Evolutionary conservation across 1,139 yeast species (phyloP), one percentile per base, ranked within the genome.

Genomic region (Lodderomyces oxycetoniae): DNA sequence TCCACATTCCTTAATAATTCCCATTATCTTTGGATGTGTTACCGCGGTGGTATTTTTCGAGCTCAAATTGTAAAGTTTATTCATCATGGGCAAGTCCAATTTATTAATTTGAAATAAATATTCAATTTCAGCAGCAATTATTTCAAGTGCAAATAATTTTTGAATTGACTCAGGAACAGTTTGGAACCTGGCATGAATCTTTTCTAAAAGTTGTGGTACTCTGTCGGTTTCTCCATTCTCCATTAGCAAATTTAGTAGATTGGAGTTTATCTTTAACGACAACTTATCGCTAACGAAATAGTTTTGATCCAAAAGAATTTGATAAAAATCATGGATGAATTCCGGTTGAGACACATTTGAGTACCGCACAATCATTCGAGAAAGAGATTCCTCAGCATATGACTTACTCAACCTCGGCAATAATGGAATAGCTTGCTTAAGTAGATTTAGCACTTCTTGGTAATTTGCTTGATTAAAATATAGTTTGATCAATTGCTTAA

Each of bases 21-120:
- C 95, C 49, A 79, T 63, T 26, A 81, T 77, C 32, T 73, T 62
- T 0, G 94, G 89, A 47, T 85, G 93, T 0, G 88, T 83, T 5
- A 83, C 79, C 1, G 86, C 85, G 0, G 82, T 66, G 16, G 72
- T 68, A 28, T 76, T 63, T 5, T 57, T 53, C 22, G 67, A 47
- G 12, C 84, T 69, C 42, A 68, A 63, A 33, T 62, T 58, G 48
- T 79, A 77, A 11, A 77, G 57, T 33, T 61, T 61, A 43, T 63
- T 67, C 37, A 79, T 61, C 41, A 62, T 59, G 9, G 59, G 43
- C 20, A 63, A 46, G 46, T 74, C 61, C 25, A 39, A 57, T 37
- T 47, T 41, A 16, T 43, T 47, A 29, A 47, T 48, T 16, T 46
- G 48, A 4, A 74, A 61, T 35, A 68, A 61, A 37, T 70, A 64